phyloP scores from a whole-genome alignment of 306 rosid genomes.

The Casuarina equisetifolia region DNA sequence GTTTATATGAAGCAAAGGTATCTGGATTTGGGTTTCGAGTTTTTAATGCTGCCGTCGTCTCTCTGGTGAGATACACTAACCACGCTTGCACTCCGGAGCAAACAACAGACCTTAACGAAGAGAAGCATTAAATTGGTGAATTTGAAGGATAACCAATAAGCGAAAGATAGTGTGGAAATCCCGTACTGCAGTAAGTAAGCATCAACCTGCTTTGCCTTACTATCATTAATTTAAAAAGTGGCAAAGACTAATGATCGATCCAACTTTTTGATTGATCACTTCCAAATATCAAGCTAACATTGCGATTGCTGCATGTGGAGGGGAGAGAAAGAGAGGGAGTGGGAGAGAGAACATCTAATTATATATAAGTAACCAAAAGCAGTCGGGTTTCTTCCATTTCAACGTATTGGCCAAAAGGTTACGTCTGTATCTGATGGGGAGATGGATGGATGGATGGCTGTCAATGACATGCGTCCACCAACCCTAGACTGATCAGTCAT shows the following conservation, averaged over 20 bases:
- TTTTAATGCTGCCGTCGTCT: not conserved
- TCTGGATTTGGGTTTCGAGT: not conserved
- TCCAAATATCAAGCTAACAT: not conserved
- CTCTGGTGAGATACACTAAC: not conserved
- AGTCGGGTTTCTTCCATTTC: constrained; percentile 18
- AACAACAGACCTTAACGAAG: not conserved
- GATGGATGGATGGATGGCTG: constrained; percentile 37
- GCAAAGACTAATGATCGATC: not conserved
- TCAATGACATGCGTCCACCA: constrained; percentile 40
- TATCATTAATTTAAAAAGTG: not conserved
- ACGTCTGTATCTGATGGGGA: constrained; percentile 44
- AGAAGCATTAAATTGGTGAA: not conserved
- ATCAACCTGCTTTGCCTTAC: not conserved
- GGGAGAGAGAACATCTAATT: not conserved
- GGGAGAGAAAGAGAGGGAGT: not conserved
- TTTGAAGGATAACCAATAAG: not conserved
- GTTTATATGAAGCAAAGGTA: not conserved
- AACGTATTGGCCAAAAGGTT: constrained; percentile 31
- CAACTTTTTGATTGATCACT: not conserved
- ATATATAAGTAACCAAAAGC: not conserved
- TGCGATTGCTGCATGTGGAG: not conserved
- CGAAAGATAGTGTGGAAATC: not conserved
- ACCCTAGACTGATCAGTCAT: constrained; percentile 26
- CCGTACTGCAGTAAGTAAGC: not conserved
- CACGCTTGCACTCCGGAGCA: not conserved